Conservation (phyloP, 768 basidiomycete genomes). For the Agaricus blazei region DNA sequence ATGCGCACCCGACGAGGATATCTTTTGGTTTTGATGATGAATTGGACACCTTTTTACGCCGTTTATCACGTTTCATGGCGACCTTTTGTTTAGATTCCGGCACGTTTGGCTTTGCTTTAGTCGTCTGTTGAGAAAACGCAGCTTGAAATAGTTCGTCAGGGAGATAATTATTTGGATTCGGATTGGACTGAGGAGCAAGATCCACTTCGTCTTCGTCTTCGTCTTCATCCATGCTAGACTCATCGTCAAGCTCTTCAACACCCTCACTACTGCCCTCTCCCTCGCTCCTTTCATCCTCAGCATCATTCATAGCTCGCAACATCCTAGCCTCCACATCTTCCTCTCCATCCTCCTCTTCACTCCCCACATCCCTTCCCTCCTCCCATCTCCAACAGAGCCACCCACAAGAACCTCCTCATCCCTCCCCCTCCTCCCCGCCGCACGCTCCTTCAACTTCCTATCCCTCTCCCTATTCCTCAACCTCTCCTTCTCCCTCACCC, state of each 20-base stretch:
- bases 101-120: no score
- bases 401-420: background rate
- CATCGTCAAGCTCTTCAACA: no score
- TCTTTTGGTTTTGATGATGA: no score
- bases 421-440: background rate
- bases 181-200: no score
- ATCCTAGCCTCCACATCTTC: conserved; percentile 23
- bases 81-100: no score
- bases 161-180: conserved; percentile 38
- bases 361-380: background rate
- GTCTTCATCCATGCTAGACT: no score
- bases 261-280: no score
- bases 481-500: background rate
- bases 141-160: conserved; percentile 61
- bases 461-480: background rate
- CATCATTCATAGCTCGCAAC: conserved; percentile 9
- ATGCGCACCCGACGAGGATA: no score
- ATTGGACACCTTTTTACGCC: no score
- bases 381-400: background rate
- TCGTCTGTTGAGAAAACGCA: conserved; percentile 31
- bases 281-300: no score
- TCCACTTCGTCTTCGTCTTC: no score
- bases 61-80: no score
- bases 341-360: conserved; percentile 1
- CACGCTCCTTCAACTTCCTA: background rate